phyloP scores from a whole-genome alignment of 2,329 filamentous ascomycete species.

The Alternaria conjuncta region DNA sequence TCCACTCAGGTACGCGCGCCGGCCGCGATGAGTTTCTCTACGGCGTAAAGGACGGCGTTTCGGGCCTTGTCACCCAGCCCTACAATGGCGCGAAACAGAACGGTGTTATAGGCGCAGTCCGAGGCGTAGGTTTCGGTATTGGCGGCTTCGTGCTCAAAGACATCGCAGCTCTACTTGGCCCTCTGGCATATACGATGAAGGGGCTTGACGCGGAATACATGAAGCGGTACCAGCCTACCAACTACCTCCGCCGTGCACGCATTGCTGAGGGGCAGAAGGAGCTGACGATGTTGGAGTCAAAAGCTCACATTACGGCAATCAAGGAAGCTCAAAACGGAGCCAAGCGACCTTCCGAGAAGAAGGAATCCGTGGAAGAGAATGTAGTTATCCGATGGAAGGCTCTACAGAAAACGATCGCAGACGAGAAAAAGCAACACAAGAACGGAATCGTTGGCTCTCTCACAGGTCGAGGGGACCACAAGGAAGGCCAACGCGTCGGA shows the following conservation, averaged over 20 bases:
- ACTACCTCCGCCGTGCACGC: constrained; percentile 63
- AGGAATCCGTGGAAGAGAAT: constrained; percentile 40
- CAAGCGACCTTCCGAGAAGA: constrained; percentile 18
- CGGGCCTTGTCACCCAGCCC: constrained; percentile 67
- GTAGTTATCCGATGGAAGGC: constrained; percentile 33
- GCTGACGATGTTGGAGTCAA: constrained; percentile 25
- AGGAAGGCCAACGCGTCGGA: constrained; percentile 36
- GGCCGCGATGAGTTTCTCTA: constrained; percentile 67
- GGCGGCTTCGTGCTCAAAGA: constrained; percentile 70
- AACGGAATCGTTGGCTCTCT: constrained; percentile 34
- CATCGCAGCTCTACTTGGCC: constrained; percentile 66
- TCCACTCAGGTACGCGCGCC: constrained; percentile 66
- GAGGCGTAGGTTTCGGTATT: constrained; percentile 66
- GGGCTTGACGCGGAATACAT: constrained; percentile 67
- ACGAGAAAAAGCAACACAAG: constrained; percentile 35
- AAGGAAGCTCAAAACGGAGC: constrained; percentile 12
- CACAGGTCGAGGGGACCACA: constrained; percentile 31
- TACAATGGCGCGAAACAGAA: constrained; percentile 63
- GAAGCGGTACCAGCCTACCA: constrained; percentile 60
- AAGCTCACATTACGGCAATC: constrained; percentile 9
- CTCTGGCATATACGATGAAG: constrained; percentile 68
- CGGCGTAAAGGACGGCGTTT: constrained; percentile 70
- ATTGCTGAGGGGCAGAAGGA: constrained; percentile 62
- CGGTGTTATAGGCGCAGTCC: constrained; percentile 61
- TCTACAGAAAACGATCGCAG: constrained; percentile 27